These are phyloP conservation scores for Penicillium steckii DNA, from an alignment of 495 filamentous ascomycete genomes.

Conservation along the genomic window DNA sequence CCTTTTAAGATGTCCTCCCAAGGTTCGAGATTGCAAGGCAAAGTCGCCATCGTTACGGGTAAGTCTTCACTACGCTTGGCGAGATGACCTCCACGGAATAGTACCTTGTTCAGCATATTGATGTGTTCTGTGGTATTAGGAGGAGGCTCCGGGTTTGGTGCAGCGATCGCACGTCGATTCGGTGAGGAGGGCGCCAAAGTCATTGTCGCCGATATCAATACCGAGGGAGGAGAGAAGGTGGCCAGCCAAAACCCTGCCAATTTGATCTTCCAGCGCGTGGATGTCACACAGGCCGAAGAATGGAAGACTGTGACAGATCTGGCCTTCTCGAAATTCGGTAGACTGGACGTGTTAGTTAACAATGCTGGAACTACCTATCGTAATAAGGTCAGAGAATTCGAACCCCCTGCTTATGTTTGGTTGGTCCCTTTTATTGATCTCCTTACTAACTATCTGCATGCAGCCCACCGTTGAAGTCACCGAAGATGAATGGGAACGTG, in stretches of 20 bases:
- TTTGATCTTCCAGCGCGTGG: constrained; percentile 46
- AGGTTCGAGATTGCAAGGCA: constrained; percentile 63
- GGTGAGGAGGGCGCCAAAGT: constrained; percentile 58
- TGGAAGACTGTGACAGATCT: constrained; percentile 49
- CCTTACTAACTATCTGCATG: background rate
- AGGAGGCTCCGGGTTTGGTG: constrained; percentile 58
- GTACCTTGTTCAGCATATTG: no score
- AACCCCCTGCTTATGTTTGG: background rate
- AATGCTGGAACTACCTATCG: constrained; percentile 70
- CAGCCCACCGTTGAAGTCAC: constrained; percentile 61
- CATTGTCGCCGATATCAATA: constrained; percentile 59
- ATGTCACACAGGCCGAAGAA: constrained; percentile 50
- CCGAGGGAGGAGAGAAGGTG: constrained; percentile 47
- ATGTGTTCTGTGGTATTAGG: constrained; percentile 26
- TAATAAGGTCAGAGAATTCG: constrained; percentile 57
- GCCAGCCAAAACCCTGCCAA: constrained; percentile 37
- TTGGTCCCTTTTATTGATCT: no score
- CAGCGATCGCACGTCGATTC: constrained; percentile 55
- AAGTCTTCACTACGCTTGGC: no score
- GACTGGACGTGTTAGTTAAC: constrained; percentile 61
- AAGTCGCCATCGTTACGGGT: constrained; percentile 93
- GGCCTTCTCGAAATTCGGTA: constrained; percentile 48
- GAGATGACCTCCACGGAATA: no score
- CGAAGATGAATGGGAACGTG: constrained; percentile 63
- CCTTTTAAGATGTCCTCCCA: constrained; percentile 14